phyloP scores from a whole-genome alignment of 2,329 filamentous ascomycete genomes.

The Pseudophaeomoniella oleicola region DNA sequence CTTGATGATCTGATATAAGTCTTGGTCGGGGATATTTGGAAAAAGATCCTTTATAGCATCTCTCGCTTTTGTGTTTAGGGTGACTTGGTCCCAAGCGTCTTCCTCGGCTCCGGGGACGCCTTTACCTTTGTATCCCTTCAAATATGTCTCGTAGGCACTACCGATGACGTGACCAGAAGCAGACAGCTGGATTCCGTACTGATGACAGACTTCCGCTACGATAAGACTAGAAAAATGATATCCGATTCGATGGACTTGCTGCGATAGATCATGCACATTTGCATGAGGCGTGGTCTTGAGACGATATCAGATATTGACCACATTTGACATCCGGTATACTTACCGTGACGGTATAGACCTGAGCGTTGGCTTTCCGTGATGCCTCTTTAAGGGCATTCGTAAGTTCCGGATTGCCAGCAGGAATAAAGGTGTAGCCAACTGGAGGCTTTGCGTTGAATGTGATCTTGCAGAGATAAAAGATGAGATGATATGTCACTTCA shows the following conservation, averaged over 20 bases:
- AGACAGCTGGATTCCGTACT: slow-evolving; percentile 29
- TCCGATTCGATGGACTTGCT: slow-evolving; percentile 47
- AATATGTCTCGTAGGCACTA: slow-evolving; percentile 10
- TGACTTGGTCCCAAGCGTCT: slow-evolving; percentile 18
- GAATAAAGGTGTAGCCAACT: slow-evolving; percentile 46
- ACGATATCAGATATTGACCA: slow-evolving; percentile 5
- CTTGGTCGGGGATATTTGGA: slow-evolving; percentile 45
- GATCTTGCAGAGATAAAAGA: slow-evolving; percentile 27
- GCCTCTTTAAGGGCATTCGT: slow-evolving; percentile 46
- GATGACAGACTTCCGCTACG: slow-evolving; percentile 40
- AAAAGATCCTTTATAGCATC: slow-evolving; percentile 48
- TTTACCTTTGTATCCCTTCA: slow-evolving; percentile 9
- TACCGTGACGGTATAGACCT: slow-evolving; percentile 47
- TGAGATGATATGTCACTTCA: slow-evolving; percentile 12
- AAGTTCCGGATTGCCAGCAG: slow-evolving; percentile 44
- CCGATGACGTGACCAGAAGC: slow-evolving; percentile 31
- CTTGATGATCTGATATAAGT: slow-evolving; percentile 42
- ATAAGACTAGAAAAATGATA: slow-evolving; percentile 49
- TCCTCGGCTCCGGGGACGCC: slow-evolving; percentile 6
- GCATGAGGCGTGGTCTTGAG: slow-evolving; percentile 33
- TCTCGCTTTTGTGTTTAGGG: slow-evolving; percentile 41
- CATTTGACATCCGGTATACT: slow-evolving; percentile 19
- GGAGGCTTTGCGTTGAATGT: slow-evolving; percentile 41
- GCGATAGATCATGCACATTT: slow-evolving; percentile 37
- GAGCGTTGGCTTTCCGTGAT: slow-evolving; percentile 37